phyloP scores from a whole-genome alignment of 2,329 filamentous ascomycete genomes.

The Colletotrichum salicis region DNA sequence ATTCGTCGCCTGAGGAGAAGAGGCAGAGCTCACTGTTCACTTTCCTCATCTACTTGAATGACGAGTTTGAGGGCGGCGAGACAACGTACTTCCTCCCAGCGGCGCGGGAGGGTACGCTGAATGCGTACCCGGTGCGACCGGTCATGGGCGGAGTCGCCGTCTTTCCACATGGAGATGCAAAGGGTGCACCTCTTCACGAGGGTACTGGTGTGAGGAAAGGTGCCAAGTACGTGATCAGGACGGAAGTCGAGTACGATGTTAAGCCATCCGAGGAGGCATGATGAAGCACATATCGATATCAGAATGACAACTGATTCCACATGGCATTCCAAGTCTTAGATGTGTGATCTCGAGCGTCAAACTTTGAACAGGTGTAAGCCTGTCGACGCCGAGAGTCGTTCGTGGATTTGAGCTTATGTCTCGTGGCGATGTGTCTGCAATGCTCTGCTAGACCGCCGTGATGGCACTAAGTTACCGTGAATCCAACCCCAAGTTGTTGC shows the following conservation, averaged over 20 bases:
- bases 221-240: slow-evolving; percentile 75
- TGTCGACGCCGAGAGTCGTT: background rate
- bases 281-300: background rate
- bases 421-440: too few relatives aligned
- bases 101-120: slow-evolving; percentile 71
- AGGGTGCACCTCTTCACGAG: slow-evolving; percentile 74
- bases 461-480: too few relatives aligned
- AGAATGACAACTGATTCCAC: background rate
- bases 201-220: slow-evolving; percentile 76
- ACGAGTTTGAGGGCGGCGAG: slow-evolving; percentile 77
- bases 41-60: slow-evolving; percentile 76
- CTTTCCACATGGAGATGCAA: slow-evolving; percentile 76
- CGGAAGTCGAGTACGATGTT: slow-evolving; percentile 78
- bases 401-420: too few relatives aligned
- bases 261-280: slow-evolving; percentile 40
- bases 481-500: too few relatives aligned
- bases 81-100: slow-evolving; percentile 78
- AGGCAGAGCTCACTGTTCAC: slow-evolving; percentile 76
- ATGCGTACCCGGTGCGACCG: slow-evolving; percentile 75
- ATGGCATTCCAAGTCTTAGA: background rate
- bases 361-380: background rate
- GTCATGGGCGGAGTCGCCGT: slow-evolving; percentile 76
- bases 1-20: slow-evolving; percentile 67
- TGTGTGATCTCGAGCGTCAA: background rate
- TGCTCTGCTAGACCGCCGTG: too few relatives aligned